Evolutionary conservation across 139 green algal genomes (phyloP), one percentile per base, ranked within the genome.

Genomic region (Asterochloris sp.): DNA sequence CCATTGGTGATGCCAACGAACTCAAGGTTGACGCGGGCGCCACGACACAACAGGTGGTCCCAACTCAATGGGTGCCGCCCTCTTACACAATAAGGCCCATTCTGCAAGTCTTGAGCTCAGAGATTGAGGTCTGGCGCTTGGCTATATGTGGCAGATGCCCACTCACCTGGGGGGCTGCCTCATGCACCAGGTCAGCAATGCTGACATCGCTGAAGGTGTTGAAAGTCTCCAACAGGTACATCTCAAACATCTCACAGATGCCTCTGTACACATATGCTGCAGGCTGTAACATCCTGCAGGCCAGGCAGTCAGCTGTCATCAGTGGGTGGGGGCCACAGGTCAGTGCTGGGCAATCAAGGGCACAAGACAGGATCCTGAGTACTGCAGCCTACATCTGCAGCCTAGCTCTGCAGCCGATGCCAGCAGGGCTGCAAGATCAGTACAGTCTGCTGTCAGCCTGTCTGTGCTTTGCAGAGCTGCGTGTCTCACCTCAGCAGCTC

Each of bases 211-310:
- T 73, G 81, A 92, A 92, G n/a, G 77, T 54, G 14, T 74, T 67
- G 60, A 87, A 89, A 38, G 87, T 78, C 61, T 87, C 83, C 62
- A 92, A 74, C 21, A 92, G 64, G 83, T 89, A 91, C 62, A 92
- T 81, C 69, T 92, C 87, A 75, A 88, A 89, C 76, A 92, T 80
- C 78, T 91, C 87, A 19, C 73, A 86, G 12, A 92, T 62, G 61
- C 87, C 85, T 2, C 24, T 69, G 60, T 86, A 90, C 23, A 91
- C 61, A 74, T 80, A 83, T 0, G 85, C 60, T 0, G 83, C 82
- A 27, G 82, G 69, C 67, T 74, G 69, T 23, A 92, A 83, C 66
- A 79, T 78, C 67, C 84, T 91, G 84, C 80, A 85, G 38, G 15
- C 15, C 19, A 21, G 38, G 60, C 9, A 62, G 47, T 0, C 47